A percentile compares a stretch with the other conserved stretches of the same genome.
phyloP scores from a whole-genome alignment of 148 eudicot species.

The Silene uniflora region DNA sequence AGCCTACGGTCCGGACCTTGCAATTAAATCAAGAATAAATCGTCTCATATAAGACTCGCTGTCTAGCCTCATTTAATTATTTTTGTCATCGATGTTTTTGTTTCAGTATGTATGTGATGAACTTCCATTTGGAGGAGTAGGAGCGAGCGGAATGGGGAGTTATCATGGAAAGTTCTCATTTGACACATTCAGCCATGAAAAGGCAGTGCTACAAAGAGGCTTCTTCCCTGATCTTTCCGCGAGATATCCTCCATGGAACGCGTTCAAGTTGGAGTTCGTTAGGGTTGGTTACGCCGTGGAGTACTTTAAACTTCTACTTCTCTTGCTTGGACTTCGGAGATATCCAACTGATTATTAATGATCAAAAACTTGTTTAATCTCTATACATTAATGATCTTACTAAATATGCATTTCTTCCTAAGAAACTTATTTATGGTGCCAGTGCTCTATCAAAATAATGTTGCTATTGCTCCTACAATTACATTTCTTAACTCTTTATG shows the following conservation, averaged over 20 bases:
- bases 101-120: constrained; percentile 67
- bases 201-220: constrained; percentile 62
- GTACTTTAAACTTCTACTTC: constrained; percentile 53
- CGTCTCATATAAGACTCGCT: no score
- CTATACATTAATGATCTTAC: neutral
- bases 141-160: constrained; percentile 83
- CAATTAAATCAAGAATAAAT: no score
- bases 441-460: no score
- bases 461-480: no score
- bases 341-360: constrained; percentile 19
- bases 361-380: neutral
- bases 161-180: constrained; percentile 95
- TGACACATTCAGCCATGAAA: constrained; percentile 89
- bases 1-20: no score
- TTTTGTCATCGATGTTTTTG: neutral
- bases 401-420: no score
- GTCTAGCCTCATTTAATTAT: no score
- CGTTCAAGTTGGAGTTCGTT: constrained; percentile 64
- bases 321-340: constrained; percentile 42
- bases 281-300: constrained; percentile 55
- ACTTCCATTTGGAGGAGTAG: constrained; percentile 96
- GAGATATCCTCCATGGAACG: constrained; percentile 91
- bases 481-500: no score
- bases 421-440: no score
- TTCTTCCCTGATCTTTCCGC: constrained; percentile 61